These are phyloP conservation scores for Calonectria pteridis DNA, from an alignment of 2,329 filamentous ascomycete species.

Conservation along the genomic window DNA sequence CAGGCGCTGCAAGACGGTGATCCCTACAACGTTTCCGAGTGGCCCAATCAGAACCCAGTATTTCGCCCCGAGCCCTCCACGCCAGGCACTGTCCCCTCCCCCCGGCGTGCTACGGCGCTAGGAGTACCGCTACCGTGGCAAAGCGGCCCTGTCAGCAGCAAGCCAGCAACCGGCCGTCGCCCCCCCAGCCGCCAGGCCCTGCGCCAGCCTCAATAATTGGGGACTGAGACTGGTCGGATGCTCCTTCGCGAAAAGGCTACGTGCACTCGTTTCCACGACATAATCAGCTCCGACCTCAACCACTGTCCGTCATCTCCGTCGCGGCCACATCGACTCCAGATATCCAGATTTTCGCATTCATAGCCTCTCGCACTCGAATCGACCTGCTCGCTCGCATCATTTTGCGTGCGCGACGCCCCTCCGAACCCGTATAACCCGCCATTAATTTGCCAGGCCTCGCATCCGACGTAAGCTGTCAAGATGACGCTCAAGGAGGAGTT, in stretches of 20 bases:
- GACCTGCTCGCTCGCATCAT: constrained; percentile 15
- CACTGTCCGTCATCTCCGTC: constrained; percentile 29
- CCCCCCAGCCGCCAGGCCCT: constrained; percentile 42
- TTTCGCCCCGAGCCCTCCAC: neutral
- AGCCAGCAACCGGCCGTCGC: constrained; percentile 27
- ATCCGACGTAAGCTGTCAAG: constrained; percentile 54
- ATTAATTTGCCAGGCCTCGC: constrained; percentile 35
- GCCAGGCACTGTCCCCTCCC: neutral
- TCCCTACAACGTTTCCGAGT: constrained; percentile 5
- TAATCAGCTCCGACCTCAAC: constrained; percentile 33
- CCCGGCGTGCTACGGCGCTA: constrained; percentile 3
- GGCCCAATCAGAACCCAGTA: constrained; percentile 32
- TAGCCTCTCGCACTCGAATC: constrained; percentile 15
- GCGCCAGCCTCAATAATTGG: constrained; percentile 46
- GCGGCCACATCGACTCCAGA: constrained; percentile 36
- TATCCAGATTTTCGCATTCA: constrained; percentile 24
- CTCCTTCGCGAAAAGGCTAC: constrained; percentile 48
- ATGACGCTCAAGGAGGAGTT: constrained; percentile 82
- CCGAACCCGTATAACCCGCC: constrained; percentile 17
- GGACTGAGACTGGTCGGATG: constrained; percentile 29
- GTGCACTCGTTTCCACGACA: constrained; percentile 48
- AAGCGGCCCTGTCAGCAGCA: constrained; percentile 20
- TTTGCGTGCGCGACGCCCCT: constrained; percentile 27
- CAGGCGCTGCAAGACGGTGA: constrained; percentile 1
- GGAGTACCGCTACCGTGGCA: constrained; percentile 5